phyloP scores from a whole-genome alignment of 768 basidiomycete species.

The Lentinula sp. region DNA sequence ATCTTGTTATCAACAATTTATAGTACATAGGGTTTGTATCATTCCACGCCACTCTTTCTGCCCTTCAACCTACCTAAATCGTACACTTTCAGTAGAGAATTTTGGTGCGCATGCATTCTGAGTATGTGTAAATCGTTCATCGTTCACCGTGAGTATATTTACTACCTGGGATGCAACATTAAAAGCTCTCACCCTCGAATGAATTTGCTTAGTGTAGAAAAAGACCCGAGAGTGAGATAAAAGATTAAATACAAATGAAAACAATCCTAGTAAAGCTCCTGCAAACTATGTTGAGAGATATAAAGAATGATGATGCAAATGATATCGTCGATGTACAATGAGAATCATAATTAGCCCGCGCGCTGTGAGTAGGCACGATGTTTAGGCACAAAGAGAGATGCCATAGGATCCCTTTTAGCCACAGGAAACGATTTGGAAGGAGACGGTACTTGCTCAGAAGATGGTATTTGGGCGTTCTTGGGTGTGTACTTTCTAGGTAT shows the following conservation, averaged over 20 bases:
- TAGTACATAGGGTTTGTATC: background rate
- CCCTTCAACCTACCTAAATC: background rate
- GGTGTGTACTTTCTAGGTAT: background rate
- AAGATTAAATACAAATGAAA: background rate
- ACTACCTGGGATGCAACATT: background rate
- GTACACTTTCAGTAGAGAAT: background rate
- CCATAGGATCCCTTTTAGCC: constrained; percentile 60
- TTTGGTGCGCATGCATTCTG: background rate
- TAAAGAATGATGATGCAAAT: background rate
- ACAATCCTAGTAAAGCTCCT: background rate
- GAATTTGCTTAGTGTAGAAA: background rate
- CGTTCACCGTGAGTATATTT: background rate
- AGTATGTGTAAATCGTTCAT: background rate
- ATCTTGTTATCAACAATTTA: background rate
- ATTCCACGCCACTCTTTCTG: background rate
- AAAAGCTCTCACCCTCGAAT: background rate
- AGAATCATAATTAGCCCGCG: constrained; percentile 22
- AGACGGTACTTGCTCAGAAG: background rate
- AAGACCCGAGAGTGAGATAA: background rate
- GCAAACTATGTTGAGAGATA: background rate
- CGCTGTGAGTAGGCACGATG: constrained; percentile 58
- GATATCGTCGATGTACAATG: background rate
- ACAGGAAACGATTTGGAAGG: constrained; percentile 26
- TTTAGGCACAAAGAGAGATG: constrained; percentile 66
- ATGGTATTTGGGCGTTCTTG: background rate